phyloP scores from a whole-genome alignment of 805 yeast genomes.

The Kodamaea hsintzibuensis region DNA sequence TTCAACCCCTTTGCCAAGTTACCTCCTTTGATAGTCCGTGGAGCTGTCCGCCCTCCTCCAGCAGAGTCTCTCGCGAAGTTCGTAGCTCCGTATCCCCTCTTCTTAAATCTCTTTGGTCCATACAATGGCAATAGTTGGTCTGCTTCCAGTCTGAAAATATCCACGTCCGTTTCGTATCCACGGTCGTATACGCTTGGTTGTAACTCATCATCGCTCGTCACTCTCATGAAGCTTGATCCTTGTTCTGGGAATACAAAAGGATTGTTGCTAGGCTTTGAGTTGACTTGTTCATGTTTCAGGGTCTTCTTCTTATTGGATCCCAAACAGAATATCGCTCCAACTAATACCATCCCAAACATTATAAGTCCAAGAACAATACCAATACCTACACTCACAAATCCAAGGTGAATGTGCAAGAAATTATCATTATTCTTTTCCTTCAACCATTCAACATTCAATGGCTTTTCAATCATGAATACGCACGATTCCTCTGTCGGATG shows the following conservation, averaged over 20 bases:
- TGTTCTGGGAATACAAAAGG: constrained; percentile 13
- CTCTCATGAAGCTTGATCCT: constrained; percentile 39
- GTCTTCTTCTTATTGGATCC: constrained; percentile 9
- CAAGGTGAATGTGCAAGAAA: constrained; percentile 58
- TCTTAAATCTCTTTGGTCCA: constrained; percentile 17
- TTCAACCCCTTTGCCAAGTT: constrained; percentile 21
- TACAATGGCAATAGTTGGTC: constrained; percentile 31
- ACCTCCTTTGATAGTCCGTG: constrained; percentile 26
- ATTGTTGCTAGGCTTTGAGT: neutral
- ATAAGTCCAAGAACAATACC: constrained; percentile 67
- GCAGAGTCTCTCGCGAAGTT: neutral
- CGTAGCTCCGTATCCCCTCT: constrained; percentile 20
- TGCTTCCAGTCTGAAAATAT: constrained; percentile 31
- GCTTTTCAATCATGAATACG: constrained; percentile 65
- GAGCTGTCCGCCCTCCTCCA: constrained; percentile 15
- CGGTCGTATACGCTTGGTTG: constrained; percentile 22
- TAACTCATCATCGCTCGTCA: constrained; percentile 32
- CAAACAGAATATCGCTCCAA: constrained; percentile 13
- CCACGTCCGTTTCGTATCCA: constrained; percentile 47
- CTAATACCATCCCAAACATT: constrained; percentile 23
- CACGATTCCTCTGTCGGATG: constrained; percentile 41
- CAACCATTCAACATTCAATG: constrained; percentile 67
- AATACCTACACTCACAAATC: constrained; percentile 64
- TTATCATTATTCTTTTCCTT: constrained; percentile 39
- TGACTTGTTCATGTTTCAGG: neutral